A percentile compares a stretch with the other conserved stretches of the same genome.
Conservation (phyloP, 805 yeast genomes). For the Spathaspora girioi region DNA sequence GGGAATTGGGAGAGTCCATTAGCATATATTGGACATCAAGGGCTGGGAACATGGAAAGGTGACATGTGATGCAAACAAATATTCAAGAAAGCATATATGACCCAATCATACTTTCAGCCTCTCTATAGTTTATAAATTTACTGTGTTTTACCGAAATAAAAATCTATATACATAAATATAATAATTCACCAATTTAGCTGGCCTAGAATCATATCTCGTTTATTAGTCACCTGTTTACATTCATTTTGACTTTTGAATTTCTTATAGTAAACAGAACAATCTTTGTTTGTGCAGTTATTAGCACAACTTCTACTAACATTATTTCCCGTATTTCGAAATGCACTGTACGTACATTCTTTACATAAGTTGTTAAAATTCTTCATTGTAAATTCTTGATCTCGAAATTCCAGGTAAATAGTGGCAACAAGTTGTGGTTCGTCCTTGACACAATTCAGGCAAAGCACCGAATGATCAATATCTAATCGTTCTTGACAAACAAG, state of each 20-base stretch:
- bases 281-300: conserved; percentile 52
- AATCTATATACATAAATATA: background rate
- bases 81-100: too few relatives aligned
- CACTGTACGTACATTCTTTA: conserved; percentile 4
- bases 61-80: too few relatives aligned
- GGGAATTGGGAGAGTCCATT: conserved; percentile 85
- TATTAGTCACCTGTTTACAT: conserved; percentile 10
- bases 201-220: conserved; percentile 5
- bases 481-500: conserved; percentile 21
- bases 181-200: conserved; percentile 10
- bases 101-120: too few relatives aligned
- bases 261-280: conserved; percentile 61
- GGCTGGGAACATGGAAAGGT: conserved; percentile 63
- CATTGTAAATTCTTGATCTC: background rate
- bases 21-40: conserved; percentile 83
- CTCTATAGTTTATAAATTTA: too few relatives aligned
- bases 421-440: conserved; percentile 4
- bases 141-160: too few relatives aligned
- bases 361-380: conserved; percentile 3
- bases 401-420: conserved; percentile 3
- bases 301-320: conserved; percentile 7
- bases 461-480: background rate
- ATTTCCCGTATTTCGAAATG: conserved; percentile 7
- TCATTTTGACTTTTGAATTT: conserved; percentile 40
- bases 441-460: conserved; percentile 3